Percentiles rank a stretch among this genome's conserved stretches.
phyloP scores from a whole-genome alignment of 768 basidiomycete species.

The Ramaria rubella region DNA sequence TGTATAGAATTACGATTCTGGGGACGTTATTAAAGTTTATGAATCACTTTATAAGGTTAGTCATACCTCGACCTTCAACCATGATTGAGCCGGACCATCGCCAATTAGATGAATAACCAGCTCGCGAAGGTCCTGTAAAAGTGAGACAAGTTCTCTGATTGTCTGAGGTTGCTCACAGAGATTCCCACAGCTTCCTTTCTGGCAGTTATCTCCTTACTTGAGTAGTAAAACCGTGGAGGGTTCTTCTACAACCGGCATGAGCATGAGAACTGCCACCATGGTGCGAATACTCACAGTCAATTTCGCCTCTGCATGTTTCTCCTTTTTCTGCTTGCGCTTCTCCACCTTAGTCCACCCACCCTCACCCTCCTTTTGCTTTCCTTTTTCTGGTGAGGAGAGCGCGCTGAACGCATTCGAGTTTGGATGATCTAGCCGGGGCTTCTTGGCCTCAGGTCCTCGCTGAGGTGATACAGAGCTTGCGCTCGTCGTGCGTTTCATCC shows the following conservation, averaged over 20 bases:
- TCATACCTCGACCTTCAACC: conserved; percentile 78
- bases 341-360: conserved; percentile 65
- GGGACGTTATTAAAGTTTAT: conserved; percentile 5
- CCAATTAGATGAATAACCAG: conserved; percentile 75
- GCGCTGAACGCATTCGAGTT: background rate
- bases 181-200: conserved; percentile 72
- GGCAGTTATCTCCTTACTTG: conserved; percentile 66
- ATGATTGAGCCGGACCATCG: conserved; percentile 77
- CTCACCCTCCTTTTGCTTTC: conserved; percentile 19
- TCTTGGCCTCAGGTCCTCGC: background rate
- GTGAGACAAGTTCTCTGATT: background rate
- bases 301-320: conserved; percentile 49
- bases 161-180: conserved; percentile 45
- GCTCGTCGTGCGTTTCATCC: conserved; percentile 8
- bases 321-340: conserved; percentile 66
- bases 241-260: conserved; percentile 32
- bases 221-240: conserved; percentile 78
- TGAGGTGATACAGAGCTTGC: conserved; percentile 2
- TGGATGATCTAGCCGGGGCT: conserved; percentile 1
- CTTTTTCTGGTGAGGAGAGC: conserved; percentile 12
- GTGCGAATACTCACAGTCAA: conserved; percentile 46
- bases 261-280: background rate
- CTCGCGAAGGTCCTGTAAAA: conserved; percentile 75
- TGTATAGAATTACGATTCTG: conserved; percentile 70
- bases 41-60: background rate